Percentiles rank a stretch among this genome's conserved stretches.
These are phyloP conservation scores for Metschnikowia similis DNA, from an alignment of 805 yeast genomes.

Conservation along the genomic window DNA sequence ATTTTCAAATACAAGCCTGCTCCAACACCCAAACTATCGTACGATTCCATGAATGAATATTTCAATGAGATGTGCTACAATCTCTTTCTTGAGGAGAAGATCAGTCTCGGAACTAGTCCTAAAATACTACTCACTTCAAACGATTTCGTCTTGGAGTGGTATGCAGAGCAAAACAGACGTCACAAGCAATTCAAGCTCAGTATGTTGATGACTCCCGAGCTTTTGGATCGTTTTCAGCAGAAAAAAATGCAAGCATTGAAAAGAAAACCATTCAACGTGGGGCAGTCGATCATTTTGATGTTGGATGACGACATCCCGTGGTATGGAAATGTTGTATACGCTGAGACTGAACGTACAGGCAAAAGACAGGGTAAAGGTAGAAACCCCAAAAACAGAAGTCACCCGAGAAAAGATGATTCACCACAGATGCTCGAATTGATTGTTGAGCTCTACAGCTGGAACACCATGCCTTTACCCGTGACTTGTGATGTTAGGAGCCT, in stretches of 20 bases:
- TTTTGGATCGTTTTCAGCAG: constrained; percentile 47
- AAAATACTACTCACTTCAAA: constrained; percentile 34
- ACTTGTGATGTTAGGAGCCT: constrained; percentile 34
- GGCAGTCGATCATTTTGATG: constrained; percentile 54
- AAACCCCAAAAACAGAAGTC: constrained; percentile 10
- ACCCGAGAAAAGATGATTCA: constrained; percentile 5
- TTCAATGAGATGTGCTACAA: constrained; percentile 58
- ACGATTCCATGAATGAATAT: constrained; percentile 48
- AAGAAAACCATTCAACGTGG: constrained; percentile 54
- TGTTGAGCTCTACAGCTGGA: constrained; percentile 57
- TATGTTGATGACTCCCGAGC: constrained; percentile 44
- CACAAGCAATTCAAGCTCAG: constrained; percentile 38
- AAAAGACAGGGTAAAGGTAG: constrained; percentile 1
- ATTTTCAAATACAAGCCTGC: constrained; percentile 32
- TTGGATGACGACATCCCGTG: constrained; percentile 51
- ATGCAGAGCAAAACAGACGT: constrained; percentile 39
- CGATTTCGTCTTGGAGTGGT: constrained; percentile 52
- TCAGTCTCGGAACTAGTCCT: constrained; percentile 30
- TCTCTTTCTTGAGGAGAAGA: constrained; percentile 57
- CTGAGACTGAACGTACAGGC: constrained; percentile 18
- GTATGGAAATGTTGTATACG: constrained; percentile 54
- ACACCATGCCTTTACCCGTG: constrained; percentile 45
- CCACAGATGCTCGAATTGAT: constrained; percentile 38
- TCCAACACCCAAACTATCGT: constrained; percentile 40
- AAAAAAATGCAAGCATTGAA: constrained; percentile 48